Evolutionary conservation across 1,284 basidiomycete species (phyloP), one percentile per base, ranked within the genome.

Genomic region (Ustilago esculenta): DNA sequence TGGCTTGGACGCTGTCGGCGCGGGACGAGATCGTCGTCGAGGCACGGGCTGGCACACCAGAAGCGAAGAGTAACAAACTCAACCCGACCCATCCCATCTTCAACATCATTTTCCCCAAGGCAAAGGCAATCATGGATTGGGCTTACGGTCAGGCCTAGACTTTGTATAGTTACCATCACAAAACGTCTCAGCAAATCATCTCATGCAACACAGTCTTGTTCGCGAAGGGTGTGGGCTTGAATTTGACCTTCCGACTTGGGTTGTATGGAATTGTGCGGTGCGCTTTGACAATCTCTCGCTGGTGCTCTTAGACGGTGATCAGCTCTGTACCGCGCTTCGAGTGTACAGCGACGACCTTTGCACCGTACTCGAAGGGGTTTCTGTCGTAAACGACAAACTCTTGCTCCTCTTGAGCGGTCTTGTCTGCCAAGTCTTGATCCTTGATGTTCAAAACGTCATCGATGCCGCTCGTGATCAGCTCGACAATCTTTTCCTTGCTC

Each of bases 371-470:
- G 25, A 89, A 86, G 43, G 87, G 82, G 21, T 71, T 35, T n/a
- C 86, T 41, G 30, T 86, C 85, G 71, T 87, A 89, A 8, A 88
- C 88, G 17, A 92, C 90, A 63, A 90, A 85, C 70, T 90, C 88
- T 14, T 80, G 79, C 3, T 79, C 79, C 0, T 44, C 53, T n/a
- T n/a, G n/a, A n/a, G n/a, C n/a, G n/a, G n/a, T n/a, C n/a, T n/a
- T n/a, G n/a, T n/a, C n/a, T n/a, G n/a, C n/a, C n/a, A n/a, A n/a
- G n/a, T n/a, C n/a, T n/a, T 10, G 8, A 12, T 18, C 21, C 5
- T 84, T 83, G 5, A 90, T 79, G 7, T 88, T 89, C 4, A 79
- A 83, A 39, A 92, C 82, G 42, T 85, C 85, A 69, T 90, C 88
- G 4, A 91, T 81, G 72, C 88, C 90, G 24, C 30, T 83, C 11